Conservation (phyloP, 768 basidiomycete species). For the Filobasidium wieringae region DNA sequence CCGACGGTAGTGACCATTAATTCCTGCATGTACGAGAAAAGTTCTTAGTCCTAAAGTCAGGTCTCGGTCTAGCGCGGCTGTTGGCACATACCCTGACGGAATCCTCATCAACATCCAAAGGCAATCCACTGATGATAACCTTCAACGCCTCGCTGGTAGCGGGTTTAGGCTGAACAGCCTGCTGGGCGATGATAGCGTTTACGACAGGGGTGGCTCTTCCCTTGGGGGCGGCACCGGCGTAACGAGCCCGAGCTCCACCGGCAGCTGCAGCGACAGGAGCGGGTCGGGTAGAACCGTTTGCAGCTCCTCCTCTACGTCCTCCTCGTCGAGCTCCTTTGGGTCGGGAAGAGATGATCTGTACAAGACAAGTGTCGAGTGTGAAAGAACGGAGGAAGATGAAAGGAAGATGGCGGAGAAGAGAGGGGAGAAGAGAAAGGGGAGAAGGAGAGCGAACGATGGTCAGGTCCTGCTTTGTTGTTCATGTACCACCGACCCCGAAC, state of each 20-base stretch:
- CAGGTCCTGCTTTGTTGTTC: no score
- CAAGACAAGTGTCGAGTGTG: not conserved
- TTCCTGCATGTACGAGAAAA: constrained; percentile 50
- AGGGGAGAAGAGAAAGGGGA: not conserved
- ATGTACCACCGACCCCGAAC: no score
- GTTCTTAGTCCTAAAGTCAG: not conserved
- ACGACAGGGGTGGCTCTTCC: constrained; percentile 19
- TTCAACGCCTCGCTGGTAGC: constrained; percentile 52
- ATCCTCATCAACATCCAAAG: constrained; percentile 77
- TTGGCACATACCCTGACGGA: constrained; percentile 74
- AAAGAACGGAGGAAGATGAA: not conserved
- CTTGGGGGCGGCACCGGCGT: constrained; percentile 38
- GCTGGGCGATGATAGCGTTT: constrained; percentile 17
- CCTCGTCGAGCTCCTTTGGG: constrained; percentile 22
- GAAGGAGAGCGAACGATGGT: no score
- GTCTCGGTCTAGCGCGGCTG: not conserved
- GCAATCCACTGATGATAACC: constrained; percentile 92
- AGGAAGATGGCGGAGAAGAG: not conserved
- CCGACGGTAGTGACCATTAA: constrained; percentile 85
- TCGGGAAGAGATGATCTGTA: constrained; percentile 33
- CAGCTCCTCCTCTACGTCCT: constrained; percentile 20
- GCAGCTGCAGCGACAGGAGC: constrained; percentile 39
- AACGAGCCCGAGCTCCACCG: constrained; percentile 29
- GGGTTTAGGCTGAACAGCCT: no score
- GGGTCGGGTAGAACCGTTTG: constrained; percentile 1